These are phyloP conservation scores for Cylindrotheca fusiformis DNA, from an alignment of 108 stramenopile species.

Conservation along the genomic window DNA sequence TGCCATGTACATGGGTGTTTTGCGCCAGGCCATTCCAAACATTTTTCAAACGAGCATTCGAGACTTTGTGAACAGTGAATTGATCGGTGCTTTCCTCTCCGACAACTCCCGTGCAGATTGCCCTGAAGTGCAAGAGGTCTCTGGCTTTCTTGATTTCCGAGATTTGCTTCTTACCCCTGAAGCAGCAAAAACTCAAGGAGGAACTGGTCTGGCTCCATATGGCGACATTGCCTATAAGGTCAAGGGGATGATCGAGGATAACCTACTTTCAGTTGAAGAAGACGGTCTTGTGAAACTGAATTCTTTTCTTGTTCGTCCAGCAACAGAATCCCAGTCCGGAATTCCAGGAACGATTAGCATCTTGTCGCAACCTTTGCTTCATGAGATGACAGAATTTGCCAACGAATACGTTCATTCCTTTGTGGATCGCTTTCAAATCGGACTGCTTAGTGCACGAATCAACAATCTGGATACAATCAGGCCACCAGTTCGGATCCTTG, in stretches of 20 bases:
- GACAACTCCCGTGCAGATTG: not conserved
- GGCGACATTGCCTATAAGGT: slow-evolving; percentile 21
- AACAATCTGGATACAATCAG: slow-evolving; percentile 47
- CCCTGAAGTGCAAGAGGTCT: not conserved
- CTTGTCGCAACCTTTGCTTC: slow-evolving; percentile 4
- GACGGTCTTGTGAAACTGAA: slow-evolving; percentile 19
- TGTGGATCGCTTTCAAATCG: slow-evolving; percentile 25
- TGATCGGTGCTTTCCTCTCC: slow-evolving; percentile 23
- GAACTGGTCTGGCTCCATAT: slow-evolving; percentile 9
- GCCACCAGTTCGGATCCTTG: slow-evolving; percentile 14
- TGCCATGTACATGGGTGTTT: slow-evolving; percentile 55
- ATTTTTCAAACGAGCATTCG: slow-evolving; percentile 53
- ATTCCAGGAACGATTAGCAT: slow-evolving; percentile 11
- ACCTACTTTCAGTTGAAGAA: slow-evolving; percentile 11
- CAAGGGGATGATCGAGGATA: slow-evolving; percentile 11
- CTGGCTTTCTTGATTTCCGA: slow-evolving; percentile 23
- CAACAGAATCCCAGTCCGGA: slow-evolving; percentile 27
- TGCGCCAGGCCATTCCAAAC: slow-evolving; percentile 45
- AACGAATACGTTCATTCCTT: slow-evolving; percentile 1
- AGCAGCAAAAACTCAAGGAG: not conserved
- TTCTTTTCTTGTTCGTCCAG: slow-evolving; percentile 15
- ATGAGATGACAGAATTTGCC: slow-evolving; percentile 7
- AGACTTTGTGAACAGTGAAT: slow-evolving; percentile 34
- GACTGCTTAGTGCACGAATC: slow-evolving; percentile 30
- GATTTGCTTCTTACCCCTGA: slow-evolving; percentile 12